Percentiles rank a stretch among this genome's conserved stretches.
phyloP scores from a whole-genome alignment of 2,329 filamentous ascomycete species.

The Piedraia hortae region DNA sequence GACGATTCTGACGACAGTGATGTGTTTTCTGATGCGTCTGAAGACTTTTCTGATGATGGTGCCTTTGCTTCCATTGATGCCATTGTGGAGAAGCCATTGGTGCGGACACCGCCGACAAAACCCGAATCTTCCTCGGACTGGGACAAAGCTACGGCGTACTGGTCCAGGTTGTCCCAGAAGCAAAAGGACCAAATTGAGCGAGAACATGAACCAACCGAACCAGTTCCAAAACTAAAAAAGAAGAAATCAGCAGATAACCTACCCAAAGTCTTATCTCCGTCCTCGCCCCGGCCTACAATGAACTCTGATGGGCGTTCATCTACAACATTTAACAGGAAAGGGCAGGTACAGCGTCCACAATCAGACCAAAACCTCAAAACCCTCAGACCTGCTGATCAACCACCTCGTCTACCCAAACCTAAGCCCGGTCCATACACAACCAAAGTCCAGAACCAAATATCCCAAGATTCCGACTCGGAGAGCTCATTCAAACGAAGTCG shows the following conservation, averaged over 20 bases:
- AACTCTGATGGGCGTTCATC: background rate
- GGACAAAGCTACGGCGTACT: constrained; percentile 41
- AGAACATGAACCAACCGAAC: constrained; percentile 16
- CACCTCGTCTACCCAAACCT: background rate
- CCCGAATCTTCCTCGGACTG: constrained; percentile 21
- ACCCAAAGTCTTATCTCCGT: background rate
- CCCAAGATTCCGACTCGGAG: constrained; percentile 20
- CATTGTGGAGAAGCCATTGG: constrained; percentile 31
- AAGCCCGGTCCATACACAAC: constrained; percentile 3
- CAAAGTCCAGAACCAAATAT: constrained; percentile 8
- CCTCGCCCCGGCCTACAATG: constrained; percentile 1
- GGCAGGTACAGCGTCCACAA: constrained; percentile 5
- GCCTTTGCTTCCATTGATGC: constrained; percentile 50
- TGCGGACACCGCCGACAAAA: constrained; percentile 7
- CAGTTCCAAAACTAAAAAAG: constrained; percentile 14
- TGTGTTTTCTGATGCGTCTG: constrained; percentile 51
- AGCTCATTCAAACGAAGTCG: constrained; percentile 77
- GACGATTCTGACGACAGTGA: constrained; percentile 21
- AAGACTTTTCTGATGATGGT: constrained; percentile 40
- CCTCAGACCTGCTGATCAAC: constrained; percentile 5
- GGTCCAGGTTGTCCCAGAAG: constrained; percentile 35
- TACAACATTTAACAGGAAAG: too few species aligned
- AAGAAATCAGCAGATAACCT: constrained; percentile 13
- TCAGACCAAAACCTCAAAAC: constrained; percentile 2
- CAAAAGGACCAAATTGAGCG: constrained; percentile 34